phyloP scores from a whole-genome alignment of 768 basidiomycete genomes.

The Crassisporium funariophilum region DNA sequence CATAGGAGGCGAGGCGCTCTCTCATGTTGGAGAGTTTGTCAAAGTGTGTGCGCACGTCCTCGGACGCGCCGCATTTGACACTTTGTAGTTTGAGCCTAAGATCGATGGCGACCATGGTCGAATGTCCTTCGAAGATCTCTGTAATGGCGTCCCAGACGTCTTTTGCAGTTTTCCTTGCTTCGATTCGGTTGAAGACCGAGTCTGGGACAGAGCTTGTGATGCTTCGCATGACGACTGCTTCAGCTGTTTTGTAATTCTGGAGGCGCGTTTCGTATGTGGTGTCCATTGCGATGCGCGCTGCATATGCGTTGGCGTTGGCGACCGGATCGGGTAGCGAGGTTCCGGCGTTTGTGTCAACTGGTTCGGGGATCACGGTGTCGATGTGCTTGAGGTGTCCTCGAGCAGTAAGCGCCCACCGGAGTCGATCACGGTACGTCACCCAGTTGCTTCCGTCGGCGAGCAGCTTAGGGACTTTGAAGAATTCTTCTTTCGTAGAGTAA shows the following conservation, averaged over 20 bases:
- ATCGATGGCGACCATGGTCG: too few relatives aligned
- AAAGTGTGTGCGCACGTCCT: conserved; percentile 19
- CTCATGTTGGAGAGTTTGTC: conserved; percentile 14
- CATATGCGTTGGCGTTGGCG: too few relatives aligned
- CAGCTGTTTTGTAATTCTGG: too few relatives aligned
- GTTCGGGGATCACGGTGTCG: background rate
- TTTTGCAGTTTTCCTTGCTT: conserved; percentile 9
- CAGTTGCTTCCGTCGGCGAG: conserved; percentile 20
- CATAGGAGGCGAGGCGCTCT: conserved; percentile 12
- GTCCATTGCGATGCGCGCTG: too few relatives aligned
- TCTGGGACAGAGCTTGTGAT: conserved; percentile 12
- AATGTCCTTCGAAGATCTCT: too few relatives aligned
- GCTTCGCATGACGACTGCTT: conserved; percentile 10
- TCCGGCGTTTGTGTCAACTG: conserved; percentile 12
- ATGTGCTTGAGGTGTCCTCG: conserved; percentile 25
- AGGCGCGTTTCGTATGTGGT: too few relatives aligned
- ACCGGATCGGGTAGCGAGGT: too few relatives aligned
- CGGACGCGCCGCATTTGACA: conserved; percentile 15
- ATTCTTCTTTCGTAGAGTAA: conserved; percentile 8
- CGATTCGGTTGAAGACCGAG: conserved; percentile 10
- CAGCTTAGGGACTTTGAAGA: conserved; percentile 22
- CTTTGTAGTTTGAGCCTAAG: too few relatives aligned
- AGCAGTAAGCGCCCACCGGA: conserved; percentile 20
- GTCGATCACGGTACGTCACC: conserved; percentile 21
- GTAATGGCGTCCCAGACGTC: too few relatives aligned